Evolutionary conservation across 805 yeast genomes (phyloP), one percentile per base, ranked within the genome.

Genomic region (Yamadazyma insecticola): DNA sequence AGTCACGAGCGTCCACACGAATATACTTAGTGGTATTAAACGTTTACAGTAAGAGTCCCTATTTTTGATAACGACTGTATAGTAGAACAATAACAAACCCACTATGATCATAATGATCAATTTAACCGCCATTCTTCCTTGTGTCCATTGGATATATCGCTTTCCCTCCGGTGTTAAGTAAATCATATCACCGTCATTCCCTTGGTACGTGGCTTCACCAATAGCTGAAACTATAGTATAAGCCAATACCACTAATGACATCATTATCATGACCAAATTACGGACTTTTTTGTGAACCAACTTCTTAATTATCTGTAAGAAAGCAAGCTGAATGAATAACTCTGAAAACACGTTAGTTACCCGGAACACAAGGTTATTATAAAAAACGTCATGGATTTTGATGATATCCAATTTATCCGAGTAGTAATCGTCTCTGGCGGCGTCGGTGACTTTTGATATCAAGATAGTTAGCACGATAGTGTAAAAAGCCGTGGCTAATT

Each of bases 381-480:
- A 63, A 7, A 78, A 51, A 6, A 47, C 33, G 6, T 45, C 33
- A 29, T 65, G 55, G 26, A 77, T 57, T 26, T 55, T 58, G 7
- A 51, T 43, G 10, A 75, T 57, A 48, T 80, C 81, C 32, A 81
- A 75, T 32, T 69, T 64, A 40, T 81, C 76, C 1, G 45, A 39
- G 6, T 49, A 50, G 46, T 77, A 81, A 47, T 83, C 87, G 0
- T 30, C 21, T 15, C 60, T 43, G 26, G 84, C 63, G 2, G 67
- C 60, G 1, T 50, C 42, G 11, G 79, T 72, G 18, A 76, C 49
- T 35, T 60, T 60, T 2, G 57, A 47, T 12, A 84, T 51, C 9
- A 74, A 53, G 1, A 73, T 69, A 1, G 86, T 76, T 30, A 73
- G 62, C 7, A 72, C 63, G 1, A 73, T 55, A 10, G 86, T 74